Percentiles rank a stretch among this genome's conserved stretches.
Evolutionary conservation across 2,329 filamentous ascomycete genomes (phyloP).

Genomic region (Nemania bipapillata): DNA sequence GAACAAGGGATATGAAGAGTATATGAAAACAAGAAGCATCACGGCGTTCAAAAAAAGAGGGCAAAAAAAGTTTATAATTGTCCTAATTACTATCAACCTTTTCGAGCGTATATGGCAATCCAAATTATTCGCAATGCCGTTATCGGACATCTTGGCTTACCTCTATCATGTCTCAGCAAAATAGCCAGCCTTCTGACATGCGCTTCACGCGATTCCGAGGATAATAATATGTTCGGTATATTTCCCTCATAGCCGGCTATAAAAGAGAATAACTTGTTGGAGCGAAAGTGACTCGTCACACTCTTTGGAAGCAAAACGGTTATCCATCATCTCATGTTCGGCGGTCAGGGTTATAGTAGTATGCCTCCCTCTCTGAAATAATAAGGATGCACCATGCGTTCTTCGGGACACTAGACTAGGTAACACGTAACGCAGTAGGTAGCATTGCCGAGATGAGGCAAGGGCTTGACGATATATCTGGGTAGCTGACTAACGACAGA

Average conservation of each 20-base stretch:
- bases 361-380: background rate
- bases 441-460: background rate
- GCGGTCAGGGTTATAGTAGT: background rate
- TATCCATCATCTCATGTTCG: background rate
- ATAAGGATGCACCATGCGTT: background rate
- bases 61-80: no score
- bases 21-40: background rate
- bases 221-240: background rate
- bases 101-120: background rate
- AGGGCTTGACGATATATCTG: background rate
- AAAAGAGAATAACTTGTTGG: background rate
- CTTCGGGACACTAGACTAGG: conserved; percentile 1
- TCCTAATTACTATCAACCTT: background rate
- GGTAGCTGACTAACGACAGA: background rate
- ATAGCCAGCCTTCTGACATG: background rate
- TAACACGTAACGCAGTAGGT: background rate
- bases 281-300: background rate
- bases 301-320: conserved; percentile 19
- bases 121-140: background rate
- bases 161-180: background rate
- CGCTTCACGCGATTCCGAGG: background rate
- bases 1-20: background rate
- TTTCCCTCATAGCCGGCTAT: background rate
- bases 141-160: conserved; percentile 14
- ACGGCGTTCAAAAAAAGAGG: background rate